Percentiles rank a stretch among this genome's conserved stretches.
phyloP scores from a whole-genome alignment of 2,329 filamentous ascomycete species.

The Lojkania enalia region DNA sequence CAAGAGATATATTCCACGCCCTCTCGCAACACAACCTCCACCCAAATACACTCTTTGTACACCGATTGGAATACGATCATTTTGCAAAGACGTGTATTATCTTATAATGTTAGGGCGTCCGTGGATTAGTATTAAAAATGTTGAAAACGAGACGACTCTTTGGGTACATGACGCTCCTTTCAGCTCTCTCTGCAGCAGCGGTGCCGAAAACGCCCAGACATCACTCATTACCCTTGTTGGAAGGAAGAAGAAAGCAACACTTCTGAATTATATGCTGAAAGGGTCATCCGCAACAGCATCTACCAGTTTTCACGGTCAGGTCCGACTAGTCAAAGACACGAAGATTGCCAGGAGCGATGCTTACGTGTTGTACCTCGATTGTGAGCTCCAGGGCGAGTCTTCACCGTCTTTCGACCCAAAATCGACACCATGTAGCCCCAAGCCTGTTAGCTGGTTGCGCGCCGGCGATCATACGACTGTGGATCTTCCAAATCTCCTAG shows the following conservation, averaged over 20 bases:
- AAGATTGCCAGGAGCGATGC: slow-evolving; percentile 5
- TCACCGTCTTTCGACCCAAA: not conserved
- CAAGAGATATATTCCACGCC: no score
- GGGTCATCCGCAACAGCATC: not conserved
- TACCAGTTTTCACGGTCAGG: slow-evolving; percentile 5
- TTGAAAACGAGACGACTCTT: slow-evolving; percentile 1
- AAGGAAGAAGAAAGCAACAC: slow-evolving; percentile 7
- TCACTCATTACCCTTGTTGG: slow-evolving; percentile 16
- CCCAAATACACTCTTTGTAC: no score
- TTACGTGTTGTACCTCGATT: slow-evolving; percentile 17
- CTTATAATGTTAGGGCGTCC: no score
- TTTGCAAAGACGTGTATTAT: no score
- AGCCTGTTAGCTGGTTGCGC: slow-evolving; percentile 1
- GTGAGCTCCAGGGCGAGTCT: slow-evolving; percentile 6
- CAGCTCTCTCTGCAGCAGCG: slow-evolving; percentile 3
- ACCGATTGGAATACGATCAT: no score
- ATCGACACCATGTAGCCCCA: not conserved
- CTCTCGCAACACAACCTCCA: no score
- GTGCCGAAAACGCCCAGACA: slow-evolving; percentile 1
- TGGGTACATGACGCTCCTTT: no score
- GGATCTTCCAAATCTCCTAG: slow-evolving; percentile 16
- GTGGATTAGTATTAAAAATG: slow-evolving; percentile 7
- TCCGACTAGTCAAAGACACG: slow-evolving; percentile 10
- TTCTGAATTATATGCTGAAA: slow-evolving; percentile 7
- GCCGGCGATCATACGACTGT: not conserved